Conservation (phyloP, 495 filamentous ascomycete species). For the Parathielavia hyrcaniae region DNA sequence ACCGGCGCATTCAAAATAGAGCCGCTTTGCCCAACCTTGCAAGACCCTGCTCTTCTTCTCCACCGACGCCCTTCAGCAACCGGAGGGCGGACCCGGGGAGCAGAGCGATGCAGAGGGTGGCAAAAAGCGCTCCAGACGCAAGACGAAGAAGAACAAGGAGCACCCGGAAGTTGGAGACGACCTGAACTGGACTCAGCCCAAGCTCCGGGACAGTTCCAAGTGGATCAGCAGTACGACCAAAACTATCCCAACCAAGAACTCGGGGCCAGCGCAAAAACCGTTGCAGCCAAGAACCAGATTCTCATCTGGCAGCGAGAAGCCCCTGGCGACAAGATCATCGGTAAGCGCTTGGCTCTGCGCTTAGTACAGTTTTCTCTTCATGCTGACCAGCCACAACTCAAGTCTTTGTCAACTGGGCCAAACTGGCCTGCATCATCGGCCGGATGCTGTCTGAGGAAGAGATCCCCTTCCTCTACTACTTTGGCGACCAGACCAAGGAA, state of each 20-base stretch:
- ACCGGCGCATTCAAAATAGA: neutral
- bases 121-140: neutral
- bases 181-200: neutral
- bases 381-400: neutral
- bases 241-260: neutral
- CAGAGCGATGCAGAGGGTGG: neutral
- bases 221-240: constrained; percentile 8
- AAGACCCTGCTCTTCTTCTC: neutral
- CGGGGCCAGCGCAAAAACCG: neutral
- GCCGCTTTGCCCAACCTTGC: constrained; percentile 1
- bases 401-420: constrained; percentile 14
- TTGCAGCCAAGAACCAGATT: constrained; percentile 4
- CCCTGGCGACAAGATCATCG: constrained; percentile 6
- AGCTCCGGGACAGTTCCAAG: constrained; percentile 4
- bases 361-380: neutral
- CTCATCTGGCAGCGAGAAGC: constrained; percentile 1
- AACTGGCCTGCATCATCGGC: constrained; percentile 12
- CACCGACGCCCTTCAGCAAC: neutral
- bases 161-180: neutral
- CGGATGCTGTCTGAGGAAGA: constrained; percentile 5
- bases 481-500: constrained; percentile 5
- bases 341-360: neutral
- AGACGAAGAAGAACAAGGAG: neutral
- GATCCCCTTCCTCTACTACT: constrained; percentile 16
- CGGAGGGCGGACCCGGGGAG: neutral